Evolutionary conservation across 1,284 basidiomycete species (phyloP).

Genomic region (Polyporus tsugae): DNA sequence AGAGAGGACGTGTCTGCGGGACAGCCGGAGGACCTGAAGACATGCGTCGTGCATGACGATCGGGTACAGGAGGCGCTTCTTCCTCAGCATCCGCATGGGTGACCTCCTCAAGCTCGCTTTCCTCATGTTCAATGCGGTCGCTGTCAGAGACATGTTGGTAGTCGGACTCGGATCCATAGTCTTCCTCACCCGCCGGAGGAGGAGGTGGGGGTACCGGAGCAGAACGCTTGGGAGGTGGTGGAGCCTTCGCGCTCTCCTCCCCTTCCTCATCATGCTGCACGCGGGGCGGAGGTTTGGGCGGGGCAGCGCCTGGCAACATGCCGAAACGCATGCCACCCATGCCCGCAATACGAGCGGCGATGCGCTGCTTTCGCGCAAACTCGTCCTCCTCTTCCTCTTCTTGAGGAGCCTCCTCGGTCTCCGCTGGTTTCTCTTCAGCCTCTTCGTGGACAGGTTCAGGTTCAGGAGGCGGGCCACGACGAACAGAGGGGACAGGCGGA

Average conservation of each 20-base stretch:
- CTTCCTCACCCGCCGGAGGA: slow-evolving; percentile 45
- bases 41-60: slow-evolving; percentile 44
- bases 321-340: slow-evolving; percentile 84
- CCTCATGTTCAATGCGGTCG: slow-evolving; percentile 69
- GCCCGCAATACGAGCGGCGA: slow-evolving; percentile 71
- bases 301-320: slow-evolving; percentile 59
- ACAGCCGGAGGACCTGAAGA: slow-evolving; percentile 34
- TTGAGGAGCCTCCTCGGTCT: slow-evolving; percentile 41
- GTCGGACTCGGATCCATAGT: slow-evolving; percentile 54
- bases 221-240: slow-evolving; percentile 33
- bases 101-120: slow-evolving; percentile 74
- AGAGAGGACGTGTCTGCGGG: slow-evolving; percentile 30
- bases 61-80: slow-evolving; percentile 53
- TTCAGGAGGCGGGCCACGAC: slow-evolving; percentile 49
- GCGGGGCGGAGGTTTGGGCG: slow-evolving; percentile 29
- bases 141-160: slow-evolving; percentile 60
- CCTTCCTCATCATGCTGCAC: slow-evolving; percentile 30
- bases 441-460: slow-evolving; percentile 46
- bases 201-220: slow-evolving; percentile 38
- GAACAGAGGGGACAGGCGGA: slow-evolving; percentile 46
- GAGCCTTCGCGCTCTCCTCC: slow-evolving; percentile 26
- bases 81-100: slow-evolving; percentile 59
- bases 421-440: slow-evolving; percentile 33
- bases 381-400: slow-evolving; percentile 60
- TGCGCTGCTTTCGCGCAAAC: slow-evolving; percentile 70